A percentile compares a stretch with the other conserved stretches of the same genome.
Evolutionary conservation across 495 filamentous ascomycete species (phyloP).

Genomic region (Podospora pseudopauciseta): DNA sequence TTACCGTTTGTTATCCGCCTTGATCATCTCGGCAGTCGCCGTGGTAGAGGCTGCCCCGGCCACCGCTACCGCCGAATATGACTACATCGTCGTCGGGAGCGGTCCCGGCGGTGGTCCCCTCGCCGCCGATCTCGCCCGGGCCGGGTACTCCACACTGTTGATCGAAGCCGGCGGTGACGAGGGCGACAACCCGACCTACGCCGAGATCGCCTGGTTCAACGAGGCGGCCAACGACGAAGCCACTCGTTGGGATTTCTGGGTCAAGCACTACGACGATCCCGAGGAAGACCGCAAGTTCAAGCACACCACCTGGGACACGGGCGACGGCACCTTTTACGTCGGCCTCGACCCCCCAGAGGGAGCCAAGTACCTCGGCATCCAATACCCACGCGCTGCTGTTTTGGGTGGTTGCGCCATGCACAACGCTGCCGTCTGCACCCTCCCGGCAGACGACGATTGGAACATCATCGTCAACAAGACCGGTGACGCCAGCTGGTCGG

Average conservation of each 20-base stretch:
- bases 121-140: conserved; percentile 57
- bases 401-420: conserved; percentile 51
- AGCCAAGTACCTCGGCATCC: conserved; percentile 43
- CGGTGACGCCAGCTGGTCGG: conserved; percentile 44
- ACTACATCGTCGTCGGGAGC: conserved; percentile 64
- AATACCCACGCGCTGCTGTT: conserved; percentile 47
- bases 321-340: conserved; percentile 46
- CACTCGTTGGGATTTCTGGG: conserved; percentile 52
- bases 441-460: conserved; percentile 47
- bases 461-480: conserved; percentile 43
- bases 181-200: conserved; percentile 45
- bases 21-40: conserved; percentile 26
- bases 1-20: conserved; percentile 29
- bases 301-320: conserved; percentile 43
- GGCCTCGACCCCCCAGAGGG: conserved; percentile 43
- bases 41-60: conserved; percentile 13
- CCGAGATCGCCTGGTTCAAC: conserved; percentile 41
- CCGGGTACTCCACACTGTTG: conserved; percentile 57
- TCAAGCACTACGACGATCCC: conserved; percentile 47
- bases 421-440: conserved; percentile 42
- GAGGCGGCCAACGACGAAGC: conserved; percentile 45
- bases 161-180: conserved; percentile 64
- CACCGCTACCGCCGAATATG: conserved; percentile 38
- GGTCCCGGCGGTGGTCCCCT: conserved; percentile 64
- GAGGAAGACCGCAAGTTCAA: conserved; percentile 41